Percentiles rank a stretch among this genome's conserved stretches.
Conservation (phyloP, 345 rosid genomes). For the Alliaria petiolata region DNA sequence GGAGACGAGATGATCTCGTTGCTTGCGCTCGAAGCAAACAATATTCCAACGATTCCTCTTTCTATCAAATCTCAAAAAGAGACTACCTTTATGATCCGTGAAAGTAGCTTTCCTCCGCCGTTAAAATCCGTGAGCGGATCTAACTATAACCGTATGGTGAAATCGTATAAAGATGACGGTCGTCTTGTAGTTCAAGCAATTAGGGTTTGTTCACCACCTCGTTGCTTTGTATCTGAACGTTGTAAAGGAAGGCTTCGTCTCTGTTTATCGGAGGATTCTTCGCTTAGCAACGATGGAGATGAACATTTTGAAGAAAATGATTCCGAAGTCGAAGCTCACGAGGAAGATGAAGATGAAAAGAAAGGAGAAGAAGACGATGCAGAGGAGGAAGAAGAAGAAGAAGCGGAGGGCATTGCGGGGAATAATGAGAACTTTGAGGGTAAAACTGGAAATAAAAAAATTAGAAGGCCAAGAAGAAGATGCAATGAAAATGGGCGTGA, state of each 20-base stretch:
- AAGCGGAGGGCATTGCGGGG: conserved; percentile 27
- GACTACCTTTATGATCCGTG: conserved; percentile 10
- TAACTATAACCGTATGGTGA: conserved; percentile 37
- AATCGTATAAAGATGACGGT: conserved; percentile 59
- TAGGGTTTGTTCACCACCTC: conserved; percentile 26
- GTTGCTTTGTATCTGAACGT: conserved; percentile 59
- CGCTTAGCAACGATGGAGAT: neutral
- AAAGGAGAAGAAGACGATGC: conserved; percentile 17
- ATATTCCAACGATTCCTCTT: conserved; percentile 3
- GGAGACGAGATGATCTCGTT: conserved; percentile 36
- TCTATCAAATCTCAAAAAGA: neutral
- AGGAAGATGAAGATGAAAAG: conserved; percentile 17
- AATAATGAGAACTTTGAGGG: conserved; percentile 25
- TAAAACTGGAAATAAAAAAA: conserved; percentile 36
- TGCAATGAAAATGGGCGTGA: conserved; percentile 51
- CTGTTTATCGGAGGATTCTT: conserved; percentile 18
- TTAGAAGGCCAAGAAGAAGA: conserved; percentile 37
- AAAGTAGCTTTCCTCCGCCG: conserved; percentile 72
- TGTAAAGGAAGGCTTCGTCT: conserved; percentile 68
- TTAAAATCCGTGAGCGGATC: conserved; percentile 51
- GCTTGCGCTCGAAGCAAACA: conserved; percentile 22
- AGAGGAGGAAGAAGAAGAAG: conserved; percentile 20
- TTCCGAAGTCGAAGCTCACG: neutral
- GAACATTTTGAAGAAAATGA: conserved; percentile 3
- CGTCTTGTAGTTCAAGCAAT: conserved; percentile 66